A percentile compares a stretch with the other conserved stretches of the same genome.
Evolutionary conservation across 129 eudicot genomes (phyloP).

Genomic region (Centrapalus pauciflorus): DNA sequence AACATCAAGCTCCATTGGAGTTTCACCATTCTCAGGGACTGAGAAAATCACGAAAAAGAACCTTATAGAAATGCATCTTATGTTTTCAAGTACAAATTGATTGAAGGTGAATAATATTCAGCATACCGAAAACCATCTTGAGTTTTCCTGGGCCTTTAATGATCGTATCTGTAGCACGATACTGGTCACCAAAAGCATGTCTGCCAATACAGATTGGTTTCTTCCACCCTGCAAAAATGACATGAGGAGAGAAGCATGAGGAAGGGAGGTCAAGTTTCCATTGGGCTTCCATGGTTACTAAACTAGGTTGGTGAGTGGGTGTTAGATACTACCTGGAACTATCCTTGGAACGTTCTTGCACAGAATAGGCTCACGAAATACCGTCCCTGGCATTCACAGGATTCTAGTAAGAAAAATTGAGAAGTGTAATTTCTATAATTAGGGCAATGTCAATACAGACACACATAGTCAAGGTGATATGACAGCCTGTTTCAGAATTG

Average conservation of each 20-base stretch:
- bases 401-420: constrained; percentile 12
- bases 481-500: neutral
- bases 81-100: neutral
- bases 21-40: constrained; percentile 81
- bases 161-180: constrained; percentile 87
- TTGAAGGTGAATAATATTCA: neutral
- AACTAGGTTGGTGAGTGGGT: constrained; percentile 6
- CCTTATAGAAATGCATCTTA: constrained; percentile 2
- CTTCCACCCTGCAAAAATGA: constrained; percentile 71
- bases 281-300: constrained; percentile 9
- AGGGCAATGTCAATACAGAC: neutral
- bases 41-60: constrained; percentile 14
- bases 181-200: constrained; percentile 98
- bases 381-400: constrained; percentile 56
- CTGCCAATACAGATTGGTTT: constrained; percentile 96
- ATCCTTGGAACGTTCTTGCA: constrained; percentile 85
- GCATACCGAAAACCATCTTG: constrained; percentile 87
- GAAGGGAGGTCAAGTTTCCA: neutral
- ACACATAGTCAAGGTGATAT: neutral
- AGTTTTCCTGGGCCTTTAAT: constrained; percentile 90
- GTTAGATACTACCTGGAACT: constrained; percentile 55
- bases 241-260: neutral
- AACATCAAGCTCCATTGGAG: constrained; percentile 72
- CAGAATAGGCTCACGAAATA: constrained; percentile 91
- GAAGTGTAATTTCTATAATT: neutral